Base-by-base conservation (phyloP, 2,329 filamentous ascomycete species). In the Botryotinia convoluta region DNA sequence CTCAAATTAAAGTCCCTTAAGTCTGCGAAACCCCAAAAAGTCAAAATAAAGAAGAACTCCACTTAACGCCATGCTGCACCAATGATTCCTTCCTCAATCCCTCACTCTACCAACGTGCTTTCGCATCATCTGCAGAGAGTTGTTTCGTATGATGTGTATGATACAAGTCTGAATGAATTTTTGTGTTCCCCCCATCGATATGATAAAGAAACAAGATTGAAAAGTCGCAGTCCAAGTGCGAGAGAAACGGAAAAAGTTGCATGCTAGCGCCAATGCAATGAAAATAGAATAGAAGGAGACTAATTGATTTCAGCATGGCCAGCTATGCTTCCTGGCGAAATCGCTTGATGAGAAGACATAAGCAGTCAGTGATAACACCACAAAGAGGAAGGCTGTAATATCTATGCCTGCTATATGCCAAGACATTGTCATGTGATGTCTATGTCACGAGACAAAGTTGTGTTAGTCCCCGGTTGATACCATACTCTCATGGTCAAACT, bases 131-230 rank as follows among this genome's bases (percentile, higher is more conserved):
- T 29, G 22, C 39, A 42, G 10, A 42, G 37, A 57, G 29, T 42
- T 42, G n/a, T 57, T 18, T 69, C 65, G n/a, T 69, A 44, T 69
- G 48, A 69, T 62, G 22, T 39, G 60, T 69, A 69, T 69, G 48
- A 44, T 42, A 69, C 65, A 69, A 32, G 65, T 57, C 5, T 57
- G 65, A 69, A 57, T 26, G 37, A 29, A 59, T 42, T 44, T 54
- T 57, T 69, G 18, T 39, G 35, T 69, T 22, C 54, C 35, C 12
- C n/a, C 45, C 32, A 32, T 39, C 22, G 32, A 32, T 35, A 37
- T 37, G 59, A 37, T n/a, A 65, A 65, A 32, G 39, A 35, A 54
- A 12, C n/a, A 64, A 32, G 44, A 12, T 57, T 14, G 35, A 42
- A 69, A 44, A 69, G 14, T 57, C n/a, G 51, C n/a, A 57, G 65